Evolutionary conservation across 805 yeast species (phyloP).

Genomic region (Saturnispora sekii): DNA sequence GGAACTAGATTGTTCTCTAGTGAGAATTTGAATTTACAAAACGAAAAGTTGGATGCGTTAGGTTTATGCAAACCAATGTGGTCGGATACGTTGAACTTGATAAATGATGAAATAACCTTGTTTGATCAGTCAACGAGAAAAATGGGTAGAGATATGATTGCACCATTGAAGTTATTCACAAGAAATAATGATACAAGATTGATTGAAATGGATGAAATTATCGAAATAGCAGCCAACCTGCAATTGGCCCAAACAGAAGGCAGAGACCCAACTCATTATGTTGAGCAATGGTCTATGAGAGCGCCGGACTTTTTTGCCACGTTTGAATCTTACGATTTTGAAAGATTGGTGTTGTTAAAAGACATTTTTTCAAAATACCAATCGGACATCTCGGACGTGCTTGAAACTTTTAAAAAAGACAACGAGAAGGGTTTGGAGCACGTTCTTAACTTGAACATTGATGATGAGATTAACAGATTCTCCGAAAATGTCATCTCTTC

Average conservation of each 20-base stretch:
- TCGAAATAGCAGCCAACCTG: conserved; percentile 19
- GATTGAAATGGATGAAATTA: conserved; percentile 31
- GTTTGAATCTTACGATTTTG: conserved; percentile 62
- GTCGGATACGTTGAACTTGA: conserved; percentile 32
- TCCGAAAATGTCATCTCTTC: conserved; percentile 30
- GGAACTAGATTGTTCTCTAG: conserved; percentile 29
- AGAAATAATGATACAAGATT: conserved; percentile 41
- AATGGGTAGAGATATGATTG: conserved; percentile 45
- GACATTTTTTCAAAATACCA: conserved; percentile 57
- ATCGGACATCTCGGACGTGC: conserved; percentile 47
- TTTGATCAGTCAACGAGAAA: conserved; percentile 40
- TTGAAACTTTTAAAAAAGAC: conserved; percentile 34
- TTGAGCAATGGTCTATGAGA: conserved; percentile 61
- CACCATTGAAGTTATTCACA: conserved; percentile 43
- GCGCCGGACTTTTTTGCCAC: conserved; percentile 71
- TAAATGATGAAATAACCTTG: conserved; percentile 35
- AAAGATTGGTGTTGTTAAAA: conserved; percentile 52
- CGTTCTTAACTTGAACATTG: conserved; percentile 53
- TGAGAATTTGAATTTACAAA: conserved; percentile 33
- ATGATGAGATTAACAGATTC: conserved; percentile 48
- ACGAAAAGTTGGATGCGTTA: conserved; percentile 38
- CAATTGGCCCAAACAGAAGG: conserved; percentile 14
- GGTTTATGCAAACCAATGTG: conserved; percentile 38
- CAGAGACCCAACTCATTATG: conserved; percentile 32
- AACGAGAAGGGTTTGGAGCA: conserved; percentile 61